Conservation (phyloP, 1,284 basidiomycete genomes). For the Trichosporon ovoides region DNA sequence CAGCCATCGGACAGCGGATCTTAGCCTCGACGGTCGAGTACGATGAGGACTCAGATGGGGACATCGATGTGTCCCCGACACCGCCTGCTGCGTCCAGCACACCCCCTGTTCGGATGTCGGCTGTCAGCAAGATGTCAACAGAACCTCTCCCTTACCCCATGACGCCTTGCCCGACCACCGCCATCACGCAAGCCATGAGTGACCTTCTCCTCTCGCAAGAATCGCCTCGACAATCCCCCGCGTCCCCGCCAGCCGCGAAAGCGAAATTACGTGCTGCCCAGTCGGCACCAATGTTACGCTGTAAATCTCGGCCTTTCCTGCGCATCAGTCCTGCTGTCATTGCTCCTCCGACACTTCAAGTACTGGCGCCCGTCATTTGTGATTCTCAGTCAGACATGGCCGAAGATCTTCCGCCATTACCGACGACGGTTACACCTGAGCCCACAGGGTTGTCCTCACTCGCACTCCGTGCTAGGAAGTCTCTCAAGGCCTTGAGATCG, state of each 20-base stretch:
- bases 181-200: background rate
- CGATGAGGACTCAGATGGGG: conserved; percentile 12
- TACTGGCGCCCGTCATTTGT: conserved; percentile 37
- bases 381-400: conserved; percentile 41
- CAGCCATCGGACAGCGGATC: conserved; percentile 18
- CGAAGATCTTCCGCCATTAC: conserved; percentile 43
- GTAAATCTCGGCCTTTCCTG: conserved; percentile 12
- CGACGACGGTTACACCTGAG: conserved; percentile 13
- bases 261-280: conserved; percentile 12
- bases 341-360: conserved; percentile 34
- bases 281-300: conserved; percentile 12
- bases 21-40: conserved; percentile 22
- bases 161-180: background rate
- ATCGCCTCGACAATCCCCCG: background rate
- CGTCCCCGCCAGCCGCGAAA: background rate
- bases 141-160: background rate
- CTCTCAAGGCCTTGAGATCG: conserved; percentile 32
- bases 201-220: background rate
- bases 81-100: background rate
- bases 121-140: background rate
- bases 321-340: conserved; percentile 26
- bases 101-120: background rate
- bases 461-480: conserved; percentile 31
- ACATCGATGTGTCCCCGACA: conserved; percentile 1
- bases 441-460: conserved; percentile 18